These are phyloP conservation scores for Calendula officinalis DNA, from an alignment of 129 eudicot genomes.

Conservation along the genomic window DNA sequence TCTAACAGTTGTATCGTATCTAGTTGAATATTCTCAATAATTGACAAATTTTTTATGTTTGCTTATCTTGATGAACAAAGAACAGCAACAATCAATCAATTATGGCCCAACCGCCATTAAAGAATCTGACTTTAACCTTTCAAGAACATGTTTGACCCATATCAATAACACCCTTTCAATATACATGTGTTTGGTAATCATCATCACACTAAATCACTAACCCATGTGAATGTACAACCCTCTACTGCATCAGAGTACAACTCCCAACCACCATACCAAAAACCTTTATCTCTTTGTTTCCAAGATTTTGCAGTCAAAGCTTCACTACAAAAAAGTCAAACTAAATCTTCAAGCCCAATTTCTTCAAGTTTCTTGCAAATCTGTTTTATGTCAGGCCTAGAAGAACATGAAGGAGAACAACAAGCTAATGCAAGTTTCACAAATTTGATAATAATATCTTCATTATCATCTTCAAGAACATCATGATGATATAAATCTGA, in stretches of 20 bases:
- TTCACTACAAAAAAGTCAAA: too few species aligned
- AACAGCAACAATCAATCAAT: slow-evolving; percentile 2
- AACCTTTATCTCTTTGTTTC: too few species aligned
- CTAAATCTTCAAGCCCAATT: not conserved
- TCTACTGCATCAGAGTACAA: slow-evolving; percentile 32
- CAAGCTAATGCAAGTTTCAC: slow-evolving; percentile 11
- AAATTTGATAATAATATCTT: not conserved
- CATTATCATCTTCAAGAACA: not conserved
- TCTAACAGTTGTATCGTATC: slow-evolving; percentile 38
- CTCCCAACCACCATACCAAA: slow-evolving; percentile 22
- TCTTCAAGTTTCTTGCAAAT: slow-evolving; percentile 16
- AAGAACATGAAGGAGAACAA: slow-evolving; percentile 6
- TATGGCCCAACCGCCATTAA: slow-evolving; percentile 30
- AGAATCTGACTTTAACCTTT: slow-evolving; percentile 25
- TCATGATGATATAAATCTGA: not conserved
- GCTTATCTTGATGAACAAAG: slow-evolving; percentile 32
- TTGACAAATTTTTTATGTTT: slow-evolving; percentile 28
- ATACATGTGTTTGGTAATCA: slow-evolving; percentile 8
- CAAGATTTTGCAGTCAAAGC: too few species aligned
- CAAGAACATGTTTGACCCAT: slow-evolving; percentile 34
- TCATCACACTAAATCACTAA: slow-evolving; percentile 9
- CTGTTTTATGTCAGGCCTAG: slow-evolving; percentile 4
- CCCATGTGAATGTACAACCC: slow-evolving; percentile 24
- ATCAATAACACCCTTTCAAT: slow-evolving; percentile 27
- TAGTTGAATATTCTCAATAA: slow-evolving; percentile 25